These are phyloP conservation scores for Cercospora canescens DNA, from an alignment of 2,329 filamentous ascomycete species.

Conservation along the genomic window DNA sequence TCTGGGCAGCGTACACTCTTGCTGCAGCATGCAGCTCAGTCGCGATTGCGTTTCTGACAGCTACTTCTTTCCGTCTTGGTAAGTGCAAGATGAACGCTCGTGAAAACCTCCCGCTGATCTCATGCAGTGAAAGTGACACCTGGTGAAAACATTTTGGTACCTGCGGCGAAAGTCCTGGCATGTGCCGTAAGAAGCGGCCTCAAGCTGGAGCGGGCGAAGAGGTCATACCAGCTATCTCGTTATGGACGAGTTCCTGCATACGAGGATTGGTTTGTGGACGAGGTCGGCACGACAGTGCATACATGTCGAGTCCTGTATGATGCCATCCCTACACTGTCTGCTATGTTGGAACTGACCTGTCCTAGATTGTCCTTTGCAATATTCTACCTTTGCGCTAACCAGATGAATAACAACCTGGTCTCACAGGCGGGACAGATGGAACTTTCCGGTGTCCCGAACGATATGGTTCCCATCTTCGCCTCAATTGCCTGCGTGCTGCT, in stretches of 20 bases:
- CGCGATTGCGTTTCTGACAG: neutral
- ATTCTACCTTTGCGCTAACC: constrained; percentile 41
- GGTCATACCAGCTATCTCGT: neutral
- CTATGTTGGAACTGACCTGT: constrained; percentile 22
- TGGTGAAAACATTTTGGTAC: constrained; percentile 14
- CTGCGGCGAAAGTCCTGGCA: constrained; percentile 4
- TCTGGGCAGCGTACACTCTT: constrained; percentile 14
- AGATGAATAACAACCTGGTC: constrained; percentile 42
- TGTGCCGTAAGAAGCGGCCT: constrained; percentile 12
- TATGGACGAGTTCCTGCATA: neutral
- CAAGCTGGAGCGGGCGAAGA: constrained; percentile 6
- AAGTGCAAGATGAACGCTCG: neutral
- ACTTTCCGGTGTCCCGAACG: constrained; percentile 37
- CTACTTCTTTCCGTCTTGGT: neutral
- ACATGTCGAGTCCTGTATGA: constrained; percentile 16
- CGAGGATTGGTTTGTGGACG: constrained; percentile 37
- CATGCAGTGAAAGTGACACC: constrained; percentile 8
- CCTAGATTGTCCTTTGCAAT: constrained; percentile 35
- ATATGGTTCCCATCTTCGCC: constrained; percentile 33
- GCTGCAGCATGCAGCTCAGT: constrained; percentile 5
- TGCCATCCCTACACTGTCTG: neutral
- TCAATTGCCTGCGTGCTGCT: constrained; percentile 15
- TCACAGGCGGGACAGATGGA: constrained; percentile 41
- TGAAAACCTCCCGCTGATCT: neutral
- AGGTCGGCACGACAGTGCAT: constrained; percentile 19